A percentile compares a stretch with the other conserved stretches of the same genome.
phyloP scores from a whole-genome alignment of 2,329 filamentous ascomycete species.

The Didymella pomorum region DNA sequence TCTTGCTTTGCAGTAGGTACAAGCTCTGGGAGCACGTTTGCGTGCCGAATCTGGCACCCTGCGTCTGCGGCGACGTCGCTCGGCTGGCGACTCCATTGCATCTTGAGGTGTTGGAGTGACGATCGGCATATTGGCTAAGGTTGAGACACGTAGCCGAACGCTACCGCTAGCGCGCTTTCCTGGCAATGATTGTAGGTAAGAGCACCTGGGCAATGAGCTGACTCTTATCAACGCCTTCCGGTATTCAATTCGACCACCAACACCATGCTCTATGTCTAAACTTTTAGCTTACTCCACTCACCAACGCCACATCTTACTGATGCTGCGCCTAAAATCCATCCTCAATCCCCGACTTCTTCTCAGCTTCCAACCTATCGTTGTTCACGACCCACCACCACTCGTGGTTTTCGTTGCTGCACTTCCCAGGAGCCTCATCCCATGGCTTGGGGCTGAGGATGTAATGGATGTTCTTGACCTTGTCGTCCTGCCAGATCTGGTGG shows the following conservation, averaged over 20 bases:
- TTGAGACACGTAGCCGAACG: slow-evolving; percentile 8
- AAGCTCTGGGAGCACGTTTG: slow-evolving; percentile 7
- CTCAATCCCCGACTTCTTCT: slow-evolving; percentile 58
- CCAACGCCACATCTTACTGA: not conserved
- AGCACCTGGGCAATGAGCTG: not conserved
- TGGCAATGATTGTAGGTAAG: not conserved
- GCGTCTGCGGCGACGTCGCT: slow-evolving; percentile 7
- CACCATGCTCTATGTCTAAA: slow-evolving; percentile 7
- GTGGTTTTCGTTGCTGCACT: slow-evolving; percentile 59
- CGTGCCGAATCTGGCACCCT: slow-evolving; percentile 4
- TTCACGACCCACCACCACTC: slow-evolving; percentile 67
- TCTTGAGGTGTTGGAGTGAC: not conserved
- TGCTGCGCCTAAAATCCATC: slow-evolving; percentile 58
- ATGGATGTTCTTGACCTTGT: slow-evolving; percentile 68
- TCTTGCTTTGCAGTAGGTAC: slow-evolving; percentile 8
- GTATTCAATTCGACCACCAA: slow-evolving; percentile 17
- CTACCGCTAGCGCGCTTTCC: slow-evolving; percentile 1
- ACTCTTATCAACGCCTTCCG: not conserved
- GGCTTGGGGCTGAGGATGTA: slow-evolving; percentile 70
- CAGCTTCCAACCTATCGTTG: slow-evolving; percentile 57
- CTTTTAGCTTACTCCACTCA: not conserved
- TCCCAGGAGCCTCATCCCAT: slow-evolving; percentile 64
- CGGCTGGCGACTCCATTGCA: slow-evolving; percentile 10
- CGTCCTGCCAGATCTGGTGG: slow-evolving; percentile 66
- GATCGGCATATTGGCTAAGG: slow-evolving; percentile 2